Conservation (phyloP, 768 basidiomycete species). For the Panellus pusillus region DNA sequence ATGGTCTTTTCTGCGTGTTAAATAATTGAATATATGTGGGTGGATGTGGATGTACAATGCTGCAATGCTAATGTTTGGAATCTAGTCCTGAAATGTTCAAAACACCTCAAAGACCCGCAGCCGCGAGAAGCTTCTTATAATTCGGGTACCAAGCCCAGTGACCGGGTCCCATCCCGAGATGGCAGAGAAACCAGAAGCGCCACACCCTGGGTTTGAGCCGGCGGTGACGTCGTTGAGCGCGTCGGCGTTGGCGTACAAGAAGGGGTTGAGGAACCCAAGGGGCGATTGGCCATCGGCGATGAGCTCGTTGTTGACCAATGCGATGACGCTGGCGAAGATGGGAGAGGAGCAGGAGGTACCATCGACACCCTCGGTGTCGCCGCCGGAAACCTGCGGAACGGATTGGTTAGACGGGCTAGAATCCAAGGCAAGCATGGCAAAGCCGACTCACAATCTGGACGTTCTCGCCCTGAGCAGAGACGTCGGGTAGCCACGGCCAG, state of each 20-base stretch:
- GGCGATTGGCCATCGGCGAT: conserved; percentile 13
- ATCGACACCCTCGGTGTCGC: neutral
- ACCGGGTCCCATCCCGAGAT: conserved; percentile 29
- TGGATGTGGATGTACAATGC: too few relatives aligned
- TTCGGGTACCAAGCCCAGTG: conserved; percentile 4
- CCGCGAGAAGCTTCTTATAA: too few relatives aligned
- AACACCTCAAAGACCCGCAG: too few relatives aligned
- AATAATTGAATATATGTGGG: neutral
- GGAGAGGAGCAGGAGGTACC: conserved; percentile 16
- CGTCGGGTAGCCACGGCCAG: conserved; percentile 33
- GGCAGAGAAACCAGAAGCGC: conserved; percentile 12
- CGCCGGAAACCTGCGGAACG: neutral
- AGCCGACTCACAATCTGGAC: neutral
- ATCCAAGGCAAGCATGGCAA: neutral
- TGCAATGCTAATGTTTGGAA: neutral
- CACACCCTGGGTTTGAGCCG: conserved; percentile 22
- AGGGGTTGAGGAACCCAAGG: conserved; percentile 14
- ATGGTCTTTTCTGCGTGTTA: neutral
- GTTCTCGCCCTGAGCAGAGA: conserved; percentile 8
- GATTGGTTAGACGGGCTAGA: neutral
- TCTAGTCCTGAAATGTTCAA: neutral
- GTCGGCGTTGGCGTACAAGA: conserved; percentile 17
- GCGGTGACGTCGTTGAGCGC: conserved; percentile 27
- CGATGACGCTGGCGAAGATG: conserved; percentile 24
- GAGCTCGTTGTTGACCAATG: conserved; percentile 21